Percentiles rank a stretch among this genome's conserved stretches.
Evolutionary conservation across 768 basidiomycete species (phyloP).

Genomic region (Tulasnella sp.): DNA sequence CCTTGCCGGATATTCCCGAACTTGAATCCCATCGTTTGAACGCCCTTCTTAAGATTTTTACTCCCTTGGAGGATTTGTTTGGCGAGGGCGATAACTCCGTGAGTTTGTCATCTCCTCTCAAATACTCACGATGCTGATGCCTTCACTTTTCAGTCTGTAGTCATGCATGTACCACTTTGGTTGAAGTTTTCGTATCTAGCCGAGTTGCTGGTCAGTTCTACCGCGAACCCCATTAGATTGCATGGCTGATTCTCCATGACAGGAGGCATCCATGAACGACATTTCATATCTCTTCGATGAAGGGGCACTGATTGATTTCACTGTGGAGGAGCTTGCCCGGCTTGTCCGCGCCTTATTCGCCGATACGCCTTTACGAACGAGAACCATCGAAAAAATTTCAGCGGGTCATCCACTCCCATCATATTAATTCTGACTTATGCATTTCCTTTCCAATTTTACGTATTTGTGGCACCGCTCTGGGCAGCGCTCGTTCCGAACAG

Average conservation of each 20-base stretch:
- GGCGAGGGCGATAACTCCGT: slow-evolving; percentile 57
- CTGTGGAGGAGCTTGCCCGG: slow-evolving; percentile 68
- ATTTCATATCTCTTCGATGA: slow-evolving; percentile 87
- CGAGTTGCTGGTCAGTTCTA: slow-evolving; percentile 69
- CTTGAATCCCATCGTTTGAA: slow-evolving; percentile 75
- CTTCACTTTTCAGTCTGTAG: slow-evolving; percentile 46
- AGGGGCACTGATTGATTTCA: slow-evolving; percentile 84
- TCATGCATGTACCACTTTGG: slow-evolving; percentile 86
- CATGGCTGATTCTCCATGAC: slow-evolving; percentile 16
- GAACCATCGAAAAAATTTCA: slow-evolving; percentile 67
- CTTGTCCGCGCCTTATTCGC: slow-evolving; percentile 85
- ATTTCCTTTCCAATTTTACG: not conserved
- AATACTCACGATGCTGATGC: not conserved
- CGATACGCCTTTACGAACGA: slow-evolving; percentile 72
- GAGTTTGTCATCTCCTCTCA: slow-evolving; percentile 22
- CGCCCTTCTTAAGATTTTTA: slow-evolving; percentile 72
- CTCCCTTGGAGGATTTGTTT: slow-evolving; percentile 74
- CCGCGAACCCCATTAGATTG: not conserved
- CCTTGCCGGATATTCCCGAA: slow-evolving; percentile 78
- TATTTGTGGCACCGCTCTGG: not conserved
- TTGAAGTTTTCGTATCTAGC: slow-evolving; percentile 91
- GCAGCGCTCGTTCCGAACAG: not conserved
- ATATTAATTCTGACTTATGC: slow-evolving; percentile 1
- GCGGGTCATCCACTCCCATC: slow-evolving; percentile 44
- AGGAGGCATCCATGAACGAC: slow-evolving; percentile 91